A percentile compares a stretch with the other conserved stretches of the same genome.
Conservation (phyloP, 306 rosid species). For the Cyclanthera cordifolia region DNA sequence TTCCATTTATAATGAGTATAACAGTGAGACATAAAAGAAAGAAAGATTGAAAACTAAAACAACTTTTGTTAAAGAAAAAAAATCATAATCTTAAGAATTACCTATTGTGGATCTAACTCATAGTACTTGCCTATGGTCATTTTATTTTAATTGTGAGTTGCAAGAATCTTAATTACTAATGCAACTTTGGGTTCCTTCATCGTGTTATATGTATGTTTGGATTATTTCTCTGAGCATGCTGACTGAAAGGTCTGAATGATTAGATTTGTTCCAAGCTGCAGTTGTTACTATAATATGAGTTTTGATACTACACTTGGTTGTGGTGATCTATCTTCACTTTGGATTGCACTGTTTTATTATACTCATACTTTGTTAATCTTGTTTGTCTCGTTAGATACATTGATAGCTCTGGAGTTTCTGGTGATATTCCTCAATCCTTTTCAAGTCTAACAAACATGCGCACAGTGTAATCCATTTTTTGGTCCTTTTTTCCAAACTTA, state of each 20-base stretch:
- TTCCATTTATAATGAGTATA: not conserved
- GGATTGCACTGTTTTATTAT: not conserved
- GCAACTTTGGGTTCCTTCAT: not conserved
- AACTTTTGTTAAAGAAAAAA: not conserved
- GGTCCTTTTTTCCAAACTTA: not conserved
- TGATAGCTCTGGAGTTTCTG: constrained; percentile 65
- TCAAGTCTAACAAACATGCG: constrained; percentile 33
- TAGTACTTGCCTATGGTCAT: not conserved
- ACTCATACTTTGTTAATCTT: constrained; percentile 5
- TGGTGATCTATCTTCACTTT: not conserved
- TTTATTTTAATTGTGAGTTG: not conserved
- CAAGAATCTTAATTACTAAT: not conserved
- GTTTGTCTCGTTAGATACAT: constrained; percentile 40
- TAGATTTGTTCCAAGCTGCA: not conserved
- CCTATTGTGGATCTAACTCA: not conserved
- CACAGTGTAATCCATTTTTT: constrained; percentile 28
- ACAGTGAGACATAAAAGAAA: not conserved
- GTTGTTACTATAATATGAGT: not conserved
- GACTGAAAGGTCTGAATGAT: not conserved
- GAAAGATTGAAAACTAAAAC: not conserved
- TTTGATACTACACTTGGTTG: not conserved
- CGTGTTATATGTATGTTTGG: not conserved
- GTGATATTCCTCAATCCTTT: constrained; percentile 68
- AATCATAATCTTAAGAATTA: not conserved
- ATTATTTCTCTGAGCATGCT: not conserved